phyloP scores from a whole-genome alignment of 2,329 filamentous ascomycete species.

The Calonectria hawksworthii region DNA sequence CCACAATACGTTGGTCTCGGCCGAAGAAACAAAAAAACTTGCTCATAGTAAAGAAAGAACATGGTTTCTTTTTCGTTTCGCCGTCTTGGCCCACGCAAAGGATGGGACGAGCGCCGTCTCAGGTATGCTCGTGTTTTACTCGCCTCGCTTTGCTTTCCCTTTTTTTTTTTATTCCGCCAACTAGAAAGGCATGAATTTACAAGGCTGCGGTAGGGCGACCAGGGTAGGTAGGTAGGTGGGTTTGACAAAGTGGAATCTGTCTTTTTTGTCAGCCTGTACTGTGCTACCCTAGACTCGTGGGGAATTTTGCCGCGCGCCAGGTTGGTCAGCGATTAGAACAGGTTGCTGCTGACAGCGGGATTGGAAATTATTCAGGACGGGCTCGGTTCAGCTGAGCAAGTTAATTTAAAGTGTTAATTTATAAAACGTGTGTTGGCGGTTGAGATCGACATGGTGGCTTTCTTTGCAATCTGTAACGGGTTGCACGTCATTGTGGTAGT shows the following conservation, averaged over 20 bases:
- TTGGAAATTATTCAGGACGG: background rate
- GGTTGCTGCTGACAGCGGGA: background rate
- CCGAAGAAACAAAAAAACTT: constrained; percentile 13
- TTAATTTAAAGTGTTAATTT: background rate
- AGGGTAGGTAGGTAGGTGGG: background rate
- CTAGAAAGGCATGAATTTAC: background rate
- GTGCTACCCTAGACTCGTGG: background rate
- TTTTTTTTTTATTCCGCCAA: constrained; percentile 17
- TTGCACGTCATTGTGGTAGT: background rate
- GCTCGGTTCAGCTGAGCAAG: background rate
- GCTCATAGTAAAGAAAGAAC: background rate
- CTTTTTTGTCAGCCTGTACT: no score
- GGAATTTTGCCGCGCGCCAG: background rate
- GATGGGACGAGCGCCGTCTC: constrained; percentile 6
- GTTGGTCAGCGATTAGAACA: background rate
- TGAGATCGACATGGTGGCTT: background rate
- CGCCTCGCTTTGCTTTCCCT: background rate
- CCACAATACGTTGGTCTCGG: background rate
- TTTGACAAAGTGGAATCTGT: background rate
- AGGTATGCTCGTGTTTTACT: constrained; percentile 2
- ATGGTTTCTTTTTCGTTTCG: background rate
- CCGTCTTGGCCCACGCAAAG: background rate
- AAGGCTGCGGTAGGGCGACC: background rate
- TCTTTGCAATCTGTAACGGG: background rate
- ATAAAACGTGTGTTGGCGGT: background rate